Conservation (phyloP, 352 stramenopile genomes). For the Phytophthora pisi region DNA sequence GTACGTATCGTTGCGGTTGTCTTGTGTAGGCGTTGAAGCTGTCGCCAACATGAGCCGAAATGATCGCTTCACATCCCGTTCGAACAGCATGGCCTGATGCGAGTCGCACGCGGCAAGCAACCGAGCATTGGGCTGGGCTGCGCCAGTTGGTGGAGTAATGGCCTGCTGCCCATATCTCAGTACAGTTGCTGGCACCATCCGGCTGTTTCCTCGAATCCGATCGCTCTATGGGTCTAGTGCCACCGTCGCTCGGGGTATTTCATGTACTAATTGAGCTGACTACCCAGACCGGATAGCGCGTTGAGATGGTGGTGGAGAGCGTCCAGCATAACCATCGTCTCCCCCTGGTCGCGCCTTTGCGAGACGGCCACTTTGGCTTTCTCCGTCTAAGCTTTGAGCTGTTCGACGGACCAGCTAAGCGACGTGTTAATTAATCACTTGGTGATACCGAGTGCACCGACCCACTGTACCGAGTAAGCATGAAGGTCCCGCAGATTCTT, state of each 20-base stretch:
- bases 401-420: conserved; percentile 4
- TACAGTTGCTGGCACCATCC: conserved; percentile 1
- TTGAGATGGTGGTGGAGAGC: conserved; percentile 29
- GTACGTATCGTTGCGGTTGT: neutral
- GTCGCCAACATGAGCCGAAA: conserved; percentile 28
- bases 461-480: neutral
- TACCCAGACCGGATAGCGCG: conserved; percentile 15
- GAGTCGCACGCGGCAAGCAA: neutral
- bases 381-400: conserved; percentile 11
- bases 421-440: conserved; percentile 11
- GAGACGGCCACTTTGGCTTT: conserved; percentile 35
- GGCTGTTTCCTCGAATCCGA: conserved; percentile 1
- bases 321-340: conserved; percentile 8
- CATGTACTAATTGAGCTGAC: conserved; percentile 9
- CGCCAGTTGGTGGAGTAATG: conserved; percentile 4
- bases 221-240: neutral
- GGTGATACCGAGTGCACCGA: conserved; percentile 8
- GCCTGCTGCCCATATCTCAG: conserved; percentile 16
- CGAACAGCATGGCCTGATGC: conserved; percentile 25
- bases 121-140: conserved; percentile 12
- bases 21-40: conserved; percentile 1
- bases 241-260: conserved; percentile 8
- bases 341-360: conserved; percentile 23
- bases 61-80: conserved; percentile 33
- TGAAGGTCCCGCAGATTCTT: conserved; percentile 28